Percentiles rank a stretch among this genome's conserved stretches.
These are phyloP conservation scores for Exophiala dermatitidis DNA, from an alignment of 2,329 filamentous ascomycete species.

Conservation along the genomic window DNA sequence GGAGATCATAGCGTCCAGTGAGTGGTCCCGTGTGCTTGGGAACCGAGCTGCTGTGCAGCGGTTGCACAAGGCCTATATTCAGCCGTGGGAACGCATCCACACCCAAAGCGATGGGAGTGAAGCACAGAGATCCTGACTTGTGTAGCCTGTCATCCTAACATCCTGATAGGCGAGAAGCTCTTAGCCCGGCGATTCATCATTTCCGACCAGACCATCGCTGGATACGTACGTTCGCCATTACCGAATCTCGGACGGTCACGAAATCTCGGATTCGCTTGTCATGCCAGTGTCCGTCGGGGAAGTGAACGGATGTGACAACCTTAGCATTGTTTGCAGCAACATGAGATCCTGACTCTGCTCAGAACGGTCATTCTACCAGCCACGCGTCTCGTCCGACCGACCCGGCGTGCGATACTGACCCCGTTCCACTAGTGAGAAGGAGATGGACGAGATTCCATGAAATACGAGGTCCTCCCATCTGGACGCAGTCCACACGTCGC, in stretches of 20 bases:
- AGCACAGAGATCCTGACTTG: not conserved
- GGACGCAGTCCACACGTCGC: not conserved
- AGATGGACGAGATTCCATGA: not conserved
- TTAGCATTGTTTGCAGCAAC: not conserved
- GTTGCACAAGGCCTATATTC: not conserved
- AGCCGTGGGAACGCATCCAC: not conserved
- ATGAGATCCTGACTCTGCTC: not conserved
- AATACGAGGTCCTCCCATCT: not conserved
- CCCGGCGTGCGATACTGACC: not conserved
- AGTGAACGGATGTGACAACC: not conserved
- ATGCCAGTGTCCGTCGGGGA: slow-evolving; percentile 8
- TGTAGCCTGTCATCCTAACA: not conserved
- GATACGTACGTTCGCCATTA: not conserved
- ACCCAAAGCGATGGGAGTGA: not conserved
- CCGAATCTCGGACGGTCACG: slow-evolving; percentile 4
- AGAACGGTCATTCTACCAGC: not conserved
- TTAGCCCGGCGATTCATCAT: not conserved
- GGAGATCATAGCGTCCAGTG: not conserved
- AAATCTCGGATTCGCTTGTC: slow-evolving; percentile 1
- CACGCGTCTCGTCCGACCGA: not conserved
- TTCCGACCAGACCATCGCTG: not conserved
- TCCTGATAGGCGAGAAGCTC: no score
- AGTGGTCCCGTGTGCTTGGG: not conserved
- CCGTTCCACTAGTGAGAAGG: not conserved
- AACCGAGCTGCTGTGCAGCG: not conserved